phyloP scores from a whole-genome alignment of 2,329 filamentous ascomycete genomes.

The Trichoderma arundinaceum region DNA sequence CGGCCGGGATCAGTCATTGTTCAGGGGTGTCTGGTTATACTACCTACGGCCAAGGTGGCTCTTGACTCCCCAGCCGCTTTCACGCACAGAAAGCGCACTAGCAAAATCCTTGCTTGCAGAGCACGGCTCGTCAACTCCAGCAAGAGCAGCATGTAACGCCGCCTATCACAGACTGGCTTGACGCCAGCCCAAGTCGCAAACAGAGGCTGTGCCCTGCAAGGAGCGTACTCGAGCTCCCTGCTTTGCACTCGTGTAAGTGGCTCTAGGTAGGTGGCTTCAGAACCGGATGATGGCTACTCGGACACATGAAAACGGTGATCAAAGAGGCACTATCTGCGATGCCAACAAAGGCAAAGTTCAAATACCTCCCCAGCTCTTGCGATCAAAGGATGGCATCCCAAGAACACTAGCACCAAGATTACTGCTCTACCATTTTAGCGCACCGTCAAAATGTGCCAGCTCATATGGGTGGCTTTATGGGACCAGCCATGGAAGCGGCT shows the following conservation, averaged over 20 bases:
- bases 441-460: not conserved
- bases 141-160: slow-evolving; percentile 4
- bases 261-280: not conserved
- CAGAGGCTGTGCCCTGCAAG: not conserved
- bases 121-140: slow-evolving; percentile 17
- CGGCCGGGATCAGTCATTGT: slow-evolving; percentile 14
- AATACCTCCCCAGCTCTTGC: not conserved
- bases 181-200: slow-evolving; percentile 2
- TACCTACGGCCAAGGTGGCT: not conserved
- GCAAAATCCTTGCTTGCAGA: slow-evolving; percentile 22
- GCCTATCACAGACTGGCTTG: slow-evolving; percentile 18
- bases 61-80: slow-evolving; percentile 15
- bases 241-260: not conserved
- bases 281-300: not conserved
- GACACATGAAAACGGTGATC: not conserved
- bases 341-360: not conserved
- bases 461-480: not conserved
- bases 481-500: not conserved
- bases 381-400: slow-evolving; percentile 1
- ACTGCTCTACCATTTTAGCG: slow-evolving; percentile 17
- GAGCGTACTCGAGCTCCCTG: not conserved
- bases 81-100: slow-evolving; percentile 23
- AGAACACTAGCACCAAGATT: not conserved
- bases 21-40: slow-evolving; percentile 21
- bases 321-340: not conserved